Conservation (phyloP, 345 rosid species). For the Eucalyptus rudis region DNA sequence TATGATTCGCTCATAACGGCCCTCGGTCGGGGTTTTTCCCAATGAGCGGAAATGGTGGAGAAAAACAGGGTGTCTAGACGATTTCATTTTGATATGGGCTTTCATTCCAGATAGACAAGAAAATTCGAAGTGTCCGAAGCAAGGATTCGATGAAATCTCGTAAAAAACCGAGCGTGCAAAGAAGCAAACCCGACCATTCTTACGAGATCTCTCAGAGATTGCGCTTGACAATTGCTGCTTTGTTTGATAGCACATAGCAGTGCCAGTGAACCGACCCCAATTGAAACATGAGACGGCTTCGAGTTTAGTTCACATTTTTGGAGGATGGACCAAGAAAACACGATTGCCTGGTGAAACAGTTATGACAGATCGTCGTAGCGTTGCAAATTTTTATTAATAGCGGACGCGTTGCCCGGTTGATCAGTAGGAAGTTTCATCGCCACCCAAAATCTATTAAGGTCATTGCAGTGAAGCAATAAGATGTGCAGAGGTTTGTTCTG, state of each 20-base stretch:
- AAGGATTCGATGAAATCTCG: background rate
- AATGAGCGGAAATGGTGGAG: background rate
- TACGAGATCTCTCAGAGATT: background rate
- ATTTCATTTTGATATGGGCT: background rate
- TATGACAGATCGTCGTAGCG: background rate
- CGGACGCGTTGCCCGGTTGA: background rate
- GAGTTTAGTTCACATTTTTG: background rate
- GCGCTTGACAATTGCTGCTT: background rate
- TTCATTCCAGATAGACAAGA: background rate
- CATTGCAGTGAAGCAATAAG: background rate
- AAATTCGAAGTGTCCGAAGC: background rate
- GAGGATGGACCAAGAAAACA: background rate
- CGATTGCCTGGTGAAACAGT: background rate
- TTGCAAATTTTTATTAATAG: background rate
- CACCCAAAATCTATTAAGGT: background rate
- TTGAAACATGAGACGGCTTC: background rate
- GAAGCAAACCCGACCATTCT: background rate
- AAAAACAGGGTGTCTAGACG: background rate
- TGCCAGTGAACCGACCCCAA: background rate
- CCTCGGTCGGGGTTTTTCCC: background rate
- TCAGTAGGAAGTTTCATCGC: background rate
- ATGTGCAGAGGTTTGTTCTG: background rate
- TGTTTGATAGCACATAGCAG: background rate
- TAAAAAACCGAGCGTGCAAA: background rate
- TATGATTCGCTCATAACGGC: background rate